Conservation (phyloP, 805 yeast genomes). For the Saturnispora sekii region DNA sequence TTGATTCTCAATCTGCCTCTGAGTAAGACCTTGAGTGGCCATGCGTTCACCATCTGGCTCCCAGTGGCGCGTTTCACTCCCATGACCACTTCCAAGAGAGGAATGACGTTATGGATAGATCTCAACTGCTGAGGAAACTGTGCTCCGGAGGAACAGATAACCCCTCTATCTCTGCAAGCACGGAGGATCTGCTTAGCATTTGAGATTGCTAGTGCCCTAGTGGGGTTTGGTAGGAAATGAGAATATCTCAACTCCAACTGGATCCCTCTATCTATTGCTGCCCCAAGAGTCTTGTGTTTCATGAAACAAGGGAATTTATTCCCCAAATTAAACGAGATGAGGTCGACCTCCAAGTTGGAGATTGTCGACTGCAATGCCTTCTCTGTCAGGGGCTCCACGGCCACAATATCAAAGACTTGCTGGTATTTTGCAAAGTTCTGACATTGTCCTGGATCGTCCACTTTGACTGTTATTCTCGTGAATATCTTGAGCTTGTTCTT, state of each 20-base stretch:
- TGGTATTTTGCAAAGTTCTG: slow-evolving; percentile 43
- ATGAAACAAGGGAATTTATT: slow-evolving; percentile 63
- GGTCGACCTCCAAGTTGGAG: slow-evolving; percentile 67
- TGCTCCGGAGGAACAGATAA: slow-evolving; percentile 67
- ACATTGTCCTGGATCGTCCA: slow-evolving; percentile 71
- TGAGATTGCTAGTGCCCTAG: slow-evolving; percentile 53
- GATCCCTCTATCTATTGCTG: slow-evolving; percentile 76
- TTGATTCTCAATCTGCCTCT: slow-evolving; percentile 66
- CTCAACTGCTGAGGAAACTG: slow-evolving; percentile 44
- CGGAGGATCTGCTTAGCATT: slow-evolving; percentile 69
- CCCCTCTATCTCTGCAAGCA: slow-evolving; percentile 72
- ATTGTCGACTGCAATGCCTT: slow-evolving; percentile 68
- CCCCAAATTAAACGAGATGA: slow-evolving; percentile 63
- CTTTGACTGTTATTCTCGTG: slow-evolving; percentile 63
- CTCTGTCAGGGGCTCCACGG: slow-evolving; percentile 75
- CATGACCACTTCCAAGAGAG: slow-evolving; percentile 46
- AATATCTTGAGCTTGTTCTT: slow-evolving; percentile 37
- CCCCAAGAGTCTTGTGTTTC: slow-evolving; percentile 75
- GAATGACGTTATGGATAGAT: slow-evolving; percentile 57
- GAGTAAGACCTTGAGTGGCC: slow-evolving; percentile 54
- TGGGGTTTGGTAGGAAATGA: slow-evolving; percentile 32
- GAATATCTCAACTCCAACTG: slow-evolving; percentile 71
- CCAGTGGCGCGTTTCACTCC: slow-evolving; percentile 64
- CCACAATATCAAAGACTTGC: slow-evolving; percentile 61
- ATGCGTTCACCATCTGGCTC: slow-evolving; percentile 45